phyloP scores from a whole-genome alignment of 208 protist species.

The Trypanosoma grayi region DNA sequence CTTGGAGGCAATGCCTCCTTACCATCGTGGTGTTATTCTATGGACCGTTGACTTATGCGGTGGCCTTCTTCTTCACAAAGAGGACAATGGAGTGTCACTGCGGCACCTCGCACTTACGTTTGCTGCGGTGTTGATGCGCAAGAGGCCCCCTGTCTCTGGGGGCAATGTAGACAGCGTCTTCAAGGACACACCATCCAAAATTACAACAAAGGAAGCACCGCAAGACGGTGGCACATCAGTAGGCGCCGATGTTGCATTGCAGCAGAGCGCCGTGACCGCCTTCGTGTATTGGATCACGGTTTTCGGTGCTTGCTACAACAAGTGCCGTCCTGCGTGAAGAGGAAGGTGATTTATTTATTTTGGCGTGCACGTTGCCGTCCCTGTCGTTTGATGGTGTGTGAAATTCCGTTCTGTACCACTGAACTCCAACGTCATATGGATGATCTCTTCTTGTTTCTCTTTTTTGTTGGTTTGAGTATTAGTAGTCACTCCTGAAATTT shows the following conservation, averaged over 20 bases:
- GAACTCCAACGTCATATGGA: conserved; percentile 1
- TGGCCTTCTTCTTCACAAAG: conserved; percentile 59
- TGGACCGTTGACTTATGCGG: conserved; percentile 76
- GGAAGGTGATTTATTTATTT: background rate
- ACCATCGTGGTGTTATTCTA: conserved; percentile 62
- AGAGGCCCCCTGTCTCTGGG: conserved; percentile 22
- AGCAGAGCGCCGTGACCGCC: conserved; percentile 20
- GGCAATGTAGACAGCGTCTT: conserved; percentile 21
- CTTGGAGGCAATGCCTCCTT: conserved; percentile 62
- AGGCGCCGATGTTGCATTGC: conserved; percentile 15
- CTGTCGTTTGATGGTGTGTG: too few relatives aligned
- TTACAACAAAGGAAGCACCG: conserved; percentile 3
- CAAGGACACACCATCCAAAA: conserved; percentile 12
- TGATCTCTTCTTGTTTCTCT: conserved; percentile 6
- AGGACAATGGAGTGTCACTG: conserved; percentile 59
- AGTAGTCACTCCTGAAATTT: background rate
- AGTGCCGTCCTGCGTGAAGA: conserved; percentile 8
- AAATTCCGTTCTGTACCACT: background rate
- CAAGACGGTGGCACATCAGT: conserved; percentile 8
- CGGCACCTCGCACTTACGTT: conserved; percentile 75
- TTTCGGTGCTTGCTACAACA: conserved; percentile 45
- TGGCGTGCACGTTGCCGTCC: background rate
- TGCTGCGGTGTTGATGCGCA: conserved; percentile 46
- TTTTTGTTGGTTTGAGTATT: conserved; percentile 25
- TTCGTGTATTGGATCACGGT: conserved; percentile 72